Base-by-base conservation (phyloP, 2,329 filamentous ascomycete genomes). In the Scedosporium boydii region DNA sequence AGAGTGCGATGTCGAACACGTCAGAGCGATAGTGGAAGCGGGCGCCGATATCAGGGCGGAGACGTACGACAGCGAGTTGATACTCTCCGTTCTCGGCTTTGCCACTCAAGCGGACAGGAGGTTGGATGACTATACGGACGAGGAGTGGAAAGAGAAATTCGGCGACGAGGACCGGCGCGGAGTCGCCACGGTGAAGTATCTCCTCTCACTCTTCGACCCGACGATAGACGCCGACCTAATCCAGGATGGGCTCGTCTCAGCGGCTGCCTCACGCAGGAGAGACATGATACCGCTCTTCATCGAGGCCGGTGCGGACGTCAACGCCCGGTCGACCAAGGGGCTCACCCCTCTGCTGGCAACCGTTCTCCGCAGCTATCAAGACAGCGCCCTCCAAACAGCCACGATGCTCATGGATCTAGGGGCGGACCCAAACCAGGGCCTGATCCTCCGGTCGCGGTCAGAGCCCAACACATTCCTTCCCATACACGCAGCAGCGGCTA, bases 401-500 rank as follows among this genome's bases (percentile, higher is more conserved):
- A 64, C 66, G 10, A 64, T 73, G 63, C 70, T 77, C 4, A 63
- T 77, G 2, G 67, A 73, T 2, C 68, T 69, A 3, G 70, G 71
- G 2, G 75, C 75, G 0, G 63, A 74, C 56, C 56, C 56, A 21
- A 58, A 38, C 56, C 27, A 14, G 16, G 38, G 23, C 2, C 26
- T 6, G 7, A 12, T 27, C 6, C 1, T 42, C 14, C 6, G 41
- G 38, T 10, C 23, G 5, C 2, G 21, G 21, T 10, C 23, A 0
- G 7, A 6, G 2, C 9, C 7, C 29, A 64, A 67, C 1, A 67
- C 73, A 2, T 74, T 75, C 6, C 77, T 71, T 69, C 70, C 76
- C 4, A 63, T 78, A 0, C 75, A 78, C 61, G 69, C 71, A 1
- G 76, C 75, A 1, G 73, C 75, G 0, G 64, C 67, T 0, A 68